Evolutionary conservation across 208 protist species (phyloP), one percentile per base, ranked within the genome.

Genomic region (Trypanosoma melophagium): DNA sequence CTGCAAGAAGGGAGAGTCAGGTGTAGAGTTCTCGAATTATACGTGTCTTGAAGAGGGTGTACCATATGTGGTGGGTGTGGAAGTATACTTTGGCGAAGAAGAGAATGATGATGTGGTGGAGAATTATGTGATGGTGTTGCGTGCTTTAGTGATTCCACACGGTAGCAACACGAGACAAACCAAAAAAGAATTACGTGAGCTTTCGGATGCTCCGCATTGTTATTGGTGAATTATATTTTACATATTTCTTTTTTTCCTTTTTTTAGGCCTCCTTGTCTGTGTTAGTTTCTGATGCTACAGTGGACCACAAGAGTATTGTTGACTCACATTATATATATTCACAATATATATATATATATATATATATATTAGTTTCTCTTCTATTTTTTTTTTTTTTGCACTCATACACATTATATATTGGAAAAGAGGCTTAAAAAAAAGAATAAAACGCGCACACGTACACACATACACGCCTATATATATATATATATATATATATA

Each of bases 31-130:
- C 10, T 21, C 5, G 8, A 57, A 45, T 49, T 28, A 31, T 5
- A 38, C 42, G 22, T 56, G 9, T 24, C n/a, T 61, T 3, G 49
- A 59, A 12, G 54, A 61, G 40, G 58, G 24, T 12, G 53, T 66
- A 24, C 40, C 42, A 45, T 73, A 49, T 25, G 44, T 65, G 13
- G 28, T 66, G 28, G 58, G 56, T 3, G 35, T 73, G 22, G 65
- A 70, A 40, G 57, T 70, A 3, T 57, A 56, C 50, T 60, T 60
- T 28, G 41, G 35, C 35, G 65, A 70, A 14, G 38, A 70, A 10
- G 40, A 24, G 9, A 49, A 47, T 52, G 53, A 56, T 53, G 21
- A 17, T 42, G 38, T 44, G n/a, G 28, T 52, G 49, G 31, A 49
- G 22, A 1, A 47, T 47, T 63, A 53, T 52, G 53, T 70, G 24